Percentiles rank a stretch among this genome's conserved stretches.
Conservation (phyloP, 2,329 filamentous ascomycete genomes). For the Simplicillium aogashimaense region DNA sequence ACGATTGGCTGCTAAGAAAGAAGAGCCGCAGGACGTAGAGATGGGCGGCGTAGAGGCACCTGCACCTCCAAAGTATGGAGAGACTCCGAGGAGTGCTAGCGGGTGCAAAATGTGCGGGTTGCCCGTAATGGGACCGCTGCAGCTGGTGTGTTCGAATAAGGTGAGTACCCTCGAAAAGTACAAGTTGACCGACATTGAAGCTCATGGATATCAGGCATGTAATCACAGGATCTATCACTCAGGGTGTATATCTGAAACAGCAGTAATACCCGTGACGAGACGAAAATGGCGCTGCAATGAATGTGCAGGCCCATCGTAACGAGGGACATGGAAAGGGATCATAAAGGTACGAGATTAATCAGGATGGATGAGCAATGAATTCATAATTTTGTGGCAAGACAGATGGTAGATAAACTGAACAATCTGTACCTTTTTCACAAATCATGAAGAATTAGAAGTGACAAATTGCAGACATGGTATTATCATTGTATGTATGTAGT, state of each 20-base stretch:
- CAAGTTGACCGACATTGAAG: neutral
- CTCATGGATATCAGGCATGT: conserved; percentile 26
- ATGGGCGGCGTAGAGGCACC: conserved; percentile 1
- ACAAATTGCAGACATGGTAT: no score
- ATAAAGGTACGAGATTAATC: no score
- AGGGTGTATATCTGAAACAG: conserved; percentile 29
- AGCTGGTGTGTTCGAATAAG: conserved; percentile 40
- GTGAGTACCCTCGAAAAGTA: conserved; percentile 20
- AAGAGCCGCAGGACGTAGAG: conserved; percentile 3
- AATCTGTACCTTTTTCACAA: no score
- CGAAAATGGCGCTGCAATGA: conserved; percentile 34
- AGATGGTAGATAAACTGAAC: neutral
- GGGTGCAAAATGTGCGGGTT: conserved; percentile 39
- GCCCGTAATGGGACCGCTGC: conserved; percentile 34
- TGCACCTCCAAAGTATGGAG: conserved; percentile 18
- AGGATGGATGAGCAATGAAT: neutral
- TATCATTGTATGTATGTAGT: no score
- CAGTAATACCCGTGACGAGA: conserved; percentile 23
- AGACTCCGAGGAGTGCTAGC: conserved; percentile 29
- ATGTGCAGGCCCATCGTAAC: conserved; percentile 17
- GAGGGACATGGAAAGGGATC: neutral
- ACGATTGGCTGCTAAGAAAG: conserved; percentile 10
- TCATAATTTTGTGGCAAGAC: neutral
- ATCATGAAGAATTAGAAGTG: no score
- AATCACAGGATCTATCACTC: conserved; percentile 36